Evolutionary conservation across 2,329 filamentous ascomycete genomes (phyloP).

Genomic region (Ploettnerulaceae sp.): DNA sequence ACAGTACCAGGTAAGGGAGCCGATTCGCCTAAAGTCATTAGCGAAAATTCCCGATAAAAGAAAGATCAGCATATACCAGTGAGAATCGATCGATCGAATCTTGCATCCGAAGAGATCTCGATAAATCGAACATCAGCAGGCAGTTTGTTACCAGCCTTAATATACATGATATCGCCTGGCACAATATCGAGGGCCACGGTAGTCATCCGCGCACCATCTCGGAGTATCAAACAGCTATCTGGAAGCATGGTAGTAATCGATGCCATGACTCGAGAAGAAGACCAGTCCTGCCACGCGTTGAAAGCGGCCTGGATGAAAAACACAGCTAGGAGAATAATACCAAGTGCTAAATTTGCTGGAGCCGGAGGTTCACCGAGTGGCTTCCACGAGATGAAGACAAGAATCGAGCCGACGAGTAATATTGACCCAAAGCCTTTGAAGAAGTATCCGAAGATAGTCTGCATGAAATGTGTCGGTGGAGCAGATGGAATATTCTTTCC

Average conservation of each 20-base stretch:
- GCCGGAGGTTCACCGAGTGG: slow-evolving; percentile 70
- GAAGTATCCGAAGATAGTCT: slow-evolving; percentile 62
- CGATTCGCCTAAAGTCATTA: slow-evolving; percentile 50
- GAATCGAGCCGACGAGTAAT: slow-evolving; percentile 60
- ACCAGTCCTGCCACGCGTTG: slow-evolving; percentile 70
- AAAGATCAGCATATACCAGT: slow-evolving; percentile 45
- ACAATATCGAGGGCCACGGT: slow-evolving; percentile 58
- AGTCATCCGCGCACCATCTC: slow-evolving; percentile 49
- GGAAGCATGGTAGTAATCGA: slow-evolving; percentile 79
- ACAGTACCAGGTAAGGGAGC: slow-evolving; percentile 58
- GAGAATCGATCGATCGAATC: slow-evolving; percentile 68
- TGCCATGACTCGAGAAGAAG: slow-evolving; percentile 70
- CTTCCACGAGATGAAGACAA: slow-evolving; percentile 74
- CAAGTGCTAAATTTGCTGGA: slow-evolving; percentile 65
- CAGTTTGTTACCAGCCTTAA: slow-evolving; percentile 69
- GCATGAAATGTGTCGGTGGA: slow-evolving; percentile 55
- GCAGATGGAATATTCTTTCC: slow-evolving; percentile 64
- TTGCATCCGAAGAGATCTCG: slow-evolving; percentile 62
- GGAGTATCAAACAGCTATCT: slow-evolving; percentile 60
- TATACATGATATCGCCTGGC: slow-evolving; percentile 63
- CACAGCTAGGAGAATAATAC: slow-evolving; percentile 66
- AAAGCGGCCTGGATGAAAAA: slow-evolving; percentile 67
- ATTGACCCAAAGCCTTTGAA: slow-evolving; percentile 74
- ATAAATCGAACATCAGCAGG: slow-evolving; percentile 70
- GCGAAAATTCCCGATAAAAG: not conserved